Evolutionary conservation across 768 basidiomycete genomes (phyloP).

Genomic region (Rhizopogon roseolus): DNA sequence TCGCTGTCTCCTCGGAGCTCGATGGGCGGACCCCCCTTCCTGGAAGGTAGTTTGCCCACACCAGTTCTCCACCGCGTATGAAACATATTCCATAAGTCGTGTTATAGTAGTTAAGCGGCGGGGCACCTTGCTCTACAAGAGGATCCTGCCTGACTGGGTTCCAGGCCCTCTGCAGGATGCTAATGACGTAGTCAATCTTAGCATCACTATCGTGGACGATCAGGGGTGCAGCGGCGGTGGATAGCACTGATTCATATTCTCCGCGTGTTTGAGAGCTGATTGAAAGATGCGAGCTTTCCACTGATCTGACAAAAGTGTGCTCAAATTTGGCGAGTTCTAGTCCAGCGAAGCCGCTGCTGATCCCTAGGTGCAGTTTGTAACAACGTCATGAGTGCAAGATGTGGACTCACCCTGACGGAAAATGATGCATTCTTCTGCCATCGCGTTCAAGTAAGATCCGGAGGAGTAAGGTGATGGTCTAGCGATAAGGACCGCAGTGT

Average conservation of each 20-base stretch:
- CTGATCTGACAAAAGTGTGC: constrained; percentile 1
- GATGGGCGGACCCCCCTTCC: constrained; percentile 40
- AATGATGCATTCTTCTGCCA: constrained; percentile 15
- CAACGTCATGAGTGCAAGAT: background rate
- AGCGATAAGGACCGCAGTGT: too few relatives aligned
- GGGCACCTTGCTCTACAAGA: background rate
- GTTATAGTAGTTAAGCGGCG: background rate
- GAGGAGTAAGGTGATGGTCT: too few relatives aligned
- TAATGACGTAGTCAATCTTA: background rate
- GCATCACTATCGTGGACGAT: background rate
- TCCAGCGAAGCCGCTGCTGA: background rate
- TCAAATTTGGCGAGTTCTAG: background rate
- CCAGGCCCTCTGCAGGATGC: background rate
- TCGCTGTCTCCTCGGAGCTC: constrained; percentile 40
- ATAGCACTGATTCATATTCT: background rate
- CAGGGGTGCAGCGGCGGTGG: background rate
- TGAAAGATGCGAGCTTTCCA: background rate
- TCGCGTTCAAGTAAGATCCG: constrained; percentile 2
- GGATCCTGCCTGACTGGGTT: background rate
- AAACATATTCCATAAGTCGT: background rate
- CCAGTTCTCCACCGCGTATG: background rate
- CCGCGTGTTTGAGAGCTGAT: background rate
- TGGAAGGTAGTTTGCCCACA: constrained; percentile 32
- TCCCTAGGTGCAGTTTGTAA: background rate
- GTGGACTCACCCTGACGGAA: background rate